phyloP scores from a whole-genome alignment of 176 grass and related monocot species.

The Sorghum bicolor region Sorghum_bicolor_NCBIv3 NC_012870.2:50888501-50889000 shows the following conservation, averaged over 20 bases:
- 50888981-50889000: background rate
- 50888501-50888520: constrained; percentile 34
- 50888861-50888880: too few relatives aligned
- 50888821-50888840: constrained; percentile 66
- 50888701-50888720: constrained; percentile 77
- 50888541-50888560: constrained; percentile 23
- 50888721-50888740: constrained; percentile 93
- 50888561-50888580: background rate
- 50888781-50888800: constrained; percentile 96
- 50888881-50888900: background rate
- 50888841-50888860: constrained; percentile 83
- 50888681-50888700: constrained; percentile 95
- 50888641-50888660: background rate
- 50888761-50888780: constrained; percentile 88
- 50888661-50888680: constrained; percentile 9
- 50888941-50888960: too few relatives aligned
- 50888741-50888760: constrained; percentile 96
- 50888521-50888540: constrained; percentile 18
- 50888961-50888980: background rate
- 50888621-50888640: constrained; percentile 3
- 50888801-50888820: constrained; percentile 78
- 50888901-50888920: too few relatives aligned
- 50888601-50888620: constrained; percentile 12
- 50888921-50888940: too few relatives aligned
- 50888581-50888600: background rate